Conservation (phyloP, 1,139 yeast genomes). For the Wickerhamomyces sp. region DNA sequence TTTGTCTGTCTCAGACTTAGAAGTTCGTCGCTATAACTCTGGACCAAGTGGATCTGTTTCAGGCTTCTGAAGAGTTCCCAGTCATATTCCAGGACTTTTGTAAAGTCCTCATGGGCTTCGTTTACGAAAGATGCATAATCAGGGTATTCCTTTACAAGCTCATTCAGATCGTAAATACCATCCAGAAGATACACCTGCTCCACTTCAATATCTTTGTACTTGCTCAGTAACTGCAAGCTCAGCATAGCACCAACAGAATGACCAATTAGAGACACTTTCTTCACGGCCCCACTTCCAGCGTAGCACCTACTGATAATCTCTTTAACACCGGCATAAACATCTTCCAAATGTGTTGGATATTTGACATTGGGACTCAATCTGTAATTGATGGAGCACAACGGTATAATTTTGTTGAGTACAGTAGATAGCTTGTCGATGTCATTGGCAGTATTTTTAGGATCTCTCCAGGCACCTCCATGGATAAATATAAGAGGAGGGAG, state of each 20-base stretch:
- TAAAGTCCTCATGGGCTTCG: constrained; percentile 32
- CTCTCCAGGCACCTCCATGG: constrained; percentile 93
- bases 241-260: constrained; percentile 85
- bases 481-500: constrained; percentile 39
- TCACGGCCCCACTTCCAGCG: constrained; percentile 23
- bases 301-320: too few species aligned
- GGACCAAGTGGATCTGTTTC: constrained; percentile 19
- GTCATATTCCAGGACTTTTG: constrained; percentile 4
- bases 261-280: constrained; percentile 42
- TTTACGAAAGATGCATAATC: constrained; percentile 34
- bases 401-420: constrained; percentile 11
- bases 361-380: constrained; percentile 57
- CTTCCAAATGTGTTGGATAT: constrained; percentile 63
- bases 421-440: constrained; percentile 44
- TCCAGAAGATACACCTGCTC: constrained; percentile 32
- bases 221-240: constrained; percentile 45
- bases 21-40: constrained; percentile 28
- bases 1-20: constrained; percentile 23
- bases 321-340: constrained; percentile 43
- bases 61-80: constrained; percentile 6
- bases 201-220: constrained; percentile 5
- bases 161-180: constrained; percentile 40
- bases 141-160: constrained; percentile 40
- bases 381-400: constrained; percentile 46
- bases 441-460: constrained; percentile 50